Base-by-base conservation (phyloP, 345 rosid species). In the Erodium maritimum region DNA sequence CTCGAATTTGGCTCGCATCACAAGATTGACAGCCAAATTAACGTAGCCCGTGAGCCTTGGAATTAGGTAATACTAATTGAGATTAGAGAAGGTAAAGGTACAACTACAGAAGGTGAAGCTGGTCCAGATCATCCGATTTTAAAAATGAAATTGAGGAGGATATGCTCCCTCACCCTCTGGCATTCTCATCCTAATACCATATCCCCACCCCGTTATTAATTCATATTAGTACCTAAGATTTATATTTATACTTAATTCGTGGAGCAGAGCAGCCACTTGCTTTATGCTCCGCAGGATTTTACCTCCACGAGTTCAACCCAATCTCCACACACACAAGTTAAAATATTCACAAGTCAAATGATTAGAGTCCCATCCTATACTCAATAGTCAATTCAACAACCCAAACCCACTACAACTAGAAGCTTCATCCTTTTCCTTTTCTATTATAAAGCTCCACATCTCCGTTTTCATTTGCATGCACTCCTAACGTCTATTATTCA, bases 401-500 rank as follows among this genome's bases (percentile, higher is more conserved):
- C 37, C 37, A 29, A 29, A 29, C 37, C 37, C 37, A 29, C 37
- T 29, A 14, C 14, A 10, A 42, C 48, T 8, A 29, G 34, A 29
- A 29, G 8, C 34, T n/a, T n/a, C n/a, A n/a, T n/a, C n/a, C n/a
- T n/a, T n/a, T 29, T 29, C 34, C 34, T 29, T 8, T 29, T 29
- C 34, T 29, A 29, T 42, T 42, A 42, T 10, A 42, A 42, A 10
- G 17, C 56, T 1, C 55, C 2, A 16, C 46, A 0, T 18, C n/a
- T 33, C 33, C 19, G 0, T 1, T 4, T 45, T 23, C 23, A 17
- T 21, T 7, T 20, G 21, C 53, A 19, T 3, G 16, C 10, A 19
- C 22, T 1, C 8, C 50, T 12, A 18, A 16, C 19, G 16, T 20
- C 59, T 37, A 59, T 34, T 45, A 57, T 23, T 14, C 64, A 80